phyloP scores from a whole-genome alignment of 2,329 filamentous ascomycete genomes.

The Anthostomella pinea region DNA sequence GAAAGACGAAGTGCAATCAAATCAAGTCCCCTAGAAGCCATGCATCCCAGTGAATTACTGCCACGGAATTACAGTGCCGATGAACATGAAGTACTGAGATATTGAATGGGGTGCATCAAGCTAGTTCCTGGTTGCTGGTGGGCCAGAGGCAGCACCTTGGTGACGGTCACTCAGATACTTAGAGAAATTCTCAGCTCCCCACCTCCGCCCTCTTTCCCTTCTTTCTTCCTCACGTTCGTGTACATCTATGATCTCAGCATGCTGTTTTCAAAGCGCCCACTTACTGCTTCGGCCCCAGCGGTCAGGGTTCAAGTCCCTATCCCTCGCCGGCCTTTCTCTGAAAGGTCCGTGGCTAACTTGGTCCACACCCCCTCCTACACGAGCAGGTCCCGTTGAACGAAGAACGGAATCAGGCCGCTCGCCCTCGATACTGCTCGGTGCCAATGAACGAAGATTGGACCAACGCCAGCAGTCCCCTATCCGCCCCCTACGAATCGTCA shows the following conservation, averaged over 20 bases:
- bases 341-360: not conserved
- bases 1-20: too few species aligned
- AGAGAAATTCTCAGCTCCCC: too few species aligned
- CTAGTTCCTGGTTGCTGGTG: too few species aligned
- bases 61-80: too few species aligned
- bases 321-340: not conserved
- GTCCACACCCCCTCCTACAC: not conserved
- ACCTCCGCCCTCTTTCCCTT: not conserved
- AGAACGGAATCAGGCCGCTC: not conserved
- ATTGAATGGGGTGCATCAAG: too few species aligned
- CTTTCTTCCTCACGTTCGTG: conserved; percentile 1
- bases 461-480: conserved; percentile 1
- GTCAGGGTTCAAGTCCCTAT: not conserved
- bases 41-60: too few species aligned
- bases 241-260: not conserved
- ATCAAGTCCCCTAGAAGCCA: too few species aligned
- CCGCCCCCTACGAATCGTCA: not conserved
- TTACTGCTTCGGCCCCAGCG: not conserved
- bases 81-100: too few species aligned
- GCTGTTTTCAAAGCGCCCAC: not conserved
- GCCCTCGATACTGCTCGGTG: not conserved
- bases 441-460: conserved; percentile 1
- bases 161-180: too few species aligned
- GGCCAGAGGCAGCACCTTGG: too few species aligned
- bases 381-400: not conserved